phyloP scores from a whole-genome alignment of 352 stramenopile genomes.

The Saprolegnia diclina region DNA sequence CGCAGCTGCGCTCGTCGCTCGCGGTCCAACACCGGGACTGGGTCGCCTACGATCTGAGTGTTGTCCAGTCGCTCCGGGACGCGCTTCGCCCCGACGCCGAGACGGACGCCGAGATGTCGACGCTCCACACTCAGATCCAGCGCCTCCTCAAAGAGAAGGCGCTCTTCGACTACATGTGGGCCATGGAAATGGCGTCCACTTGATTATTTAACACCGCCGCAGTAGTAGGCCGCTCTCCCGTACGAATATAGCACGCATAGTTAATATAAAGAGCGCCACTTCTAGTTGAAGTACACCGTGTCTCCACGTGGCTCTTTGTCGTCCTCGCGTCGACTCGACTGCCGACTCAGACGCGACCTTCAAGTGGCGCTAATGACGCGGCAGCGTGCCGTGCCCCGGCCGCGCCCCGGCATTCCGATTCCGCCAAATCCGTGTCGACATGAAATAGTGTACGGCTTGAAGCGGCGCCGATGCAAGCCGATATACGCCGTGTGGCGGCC shows the following conservation, averaged over 20 bases:
- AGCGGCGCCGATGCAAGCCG: no score
- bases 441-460: no score
- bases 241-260: background rate
- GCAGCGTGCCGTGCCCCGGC: no score
- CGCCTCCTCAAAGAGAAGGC: conserved; percentile 19
- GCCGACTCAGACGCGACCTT: no score
- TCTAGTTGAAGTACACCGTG: no score
- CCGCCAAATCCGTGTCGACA: no score
- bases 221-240: background rate
- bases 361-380: no score
- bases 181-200: background rate
- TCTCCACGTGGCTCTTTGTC: no score
- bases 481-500: no score
- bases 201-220: background rate
- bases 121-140: conserved; percentile 14
- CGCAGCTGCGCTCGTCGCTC: conserved; percentile 9
- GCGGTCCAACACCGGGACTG: conserved; percentile 13
- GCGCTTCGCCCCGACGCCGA: background rate
- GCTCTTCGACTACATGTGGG: conserved; percentile 26
- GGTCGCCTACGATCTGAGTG: conserved; percentile 20
- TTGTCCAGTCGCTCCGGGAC: conserved; percentile 2
- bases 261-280: background rate
- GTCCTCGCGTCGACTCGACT: no score
- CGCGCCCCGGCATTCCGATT: no score
- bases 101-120: background rate